phyloP scores from a whole-genome alignment of 164 flowering plant genomes.

The Taxillus chinensis region DNA sequence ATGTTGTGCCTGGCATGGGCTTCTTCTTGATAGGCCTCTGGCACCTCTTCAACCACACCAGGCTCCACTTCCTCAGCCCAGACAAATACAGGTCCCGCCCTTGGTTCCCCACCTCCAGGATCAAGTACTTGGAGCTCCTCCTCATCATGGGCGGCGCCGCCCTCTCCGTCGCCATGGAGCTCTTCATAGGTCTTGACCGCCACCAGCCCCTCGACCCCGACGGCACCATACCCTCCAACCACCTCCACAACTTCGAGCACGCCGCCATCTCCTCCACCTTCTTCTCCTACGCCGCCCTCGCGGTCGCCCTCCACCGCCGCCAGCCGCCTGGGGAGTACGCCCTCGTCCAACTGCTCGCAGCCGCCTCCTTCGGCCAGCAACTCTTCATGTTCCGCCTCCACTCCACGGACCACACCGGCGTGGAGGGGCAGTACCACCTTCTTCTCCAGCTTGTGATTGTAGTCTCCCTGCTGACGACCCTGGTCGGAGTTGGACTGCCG shows the following conservation, averaged over 20 bases:
- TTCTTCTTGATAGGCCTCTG: conserved; percentile 50
- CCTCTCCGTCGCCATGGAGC: conserved; percentile 51
- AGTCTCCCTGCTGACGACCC: conserved; percentile 13
- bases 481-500: not conserved
- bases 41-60: conserved; percentile 56
- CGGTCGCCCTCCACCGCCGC: conserved; percentile 22
- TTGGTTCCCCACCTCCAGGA: conserved; percentile 48
- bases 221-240: conserved; percentile 60
- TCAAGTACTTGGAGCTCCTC: conserved; percentile 40
- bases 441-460: conserved; percentile 31
- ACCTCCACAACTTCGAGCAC: conserved; percentile 66
- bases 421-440: conserved; percentile 36
- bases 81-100: conserved; percentile 25
- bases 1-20: conserved; percentile 56
- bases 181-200: conserved; percentile 39
- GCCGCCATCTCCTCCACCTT: conserved; percentile 40
- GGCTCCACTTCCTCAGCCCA: conserved; percentile 31
- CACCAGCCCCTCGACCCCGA: conserved; percentile 61
- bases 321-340: not conserved
- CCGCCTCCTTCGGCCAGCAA: conserved; percentile 1
- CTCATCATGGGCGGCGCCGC: conserved; percentile 29
- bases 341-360: not conserved
- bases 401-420: conserved; percentile 29
- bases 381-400: conserved; percentile 51
- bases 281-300: conserved; percentile 22